Percentiles rank a stretch among this genome's conserved stretches.
phyloP scores from a whole-genome alignment of 2,329 filamentous ascomycete genomes.

The Chaetothyriales sp. region DNA sequence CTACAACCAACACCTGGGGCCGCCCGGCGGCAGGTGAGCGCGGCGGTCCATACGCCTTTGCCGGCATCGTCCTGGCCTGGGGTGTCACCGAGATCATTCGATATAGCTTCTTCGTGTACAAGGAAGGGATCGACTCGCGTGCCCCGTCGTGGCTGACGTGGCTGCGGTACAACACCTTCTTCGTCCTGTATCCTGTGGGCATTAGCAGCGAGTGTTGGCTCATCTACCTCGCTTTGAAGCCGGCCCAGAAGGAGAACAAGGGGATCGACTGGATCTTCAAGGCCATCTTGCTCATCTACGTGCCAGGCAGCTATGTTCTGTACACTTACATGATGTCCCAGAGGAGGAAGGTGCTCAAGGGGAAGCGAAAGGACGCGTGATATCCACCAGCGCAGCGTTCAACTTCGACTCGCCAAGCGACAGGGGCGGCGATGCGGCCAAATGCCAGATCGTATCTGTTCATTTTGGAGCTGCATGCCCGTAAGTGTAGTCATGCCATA shows the following conservation, averaged over 20 bases:
- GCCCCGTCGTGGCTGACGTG: slow-evolving; percentile 56
- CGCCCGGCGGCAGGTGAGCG: slow-evolving; percentile 7
- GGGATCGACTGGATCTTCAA: slow-evolving; percentile 46
- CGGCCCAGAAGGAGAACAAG: slow-evolving; percentile 37
- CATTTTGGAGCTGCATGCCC: background rate
- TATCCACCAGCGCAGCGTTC: background rate
- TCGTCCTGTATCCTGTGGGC: slow-evolving; percentile 79
- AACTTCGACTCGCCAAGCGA: background rate
- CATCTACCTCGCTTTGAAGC: slow-evolving; percentile 53
- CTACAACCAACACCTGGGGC: slow-evolving; percentile 37
- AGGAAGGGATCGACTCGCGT: slow-evolving; percentile 37
- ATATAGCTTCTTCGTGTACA: slow-evolving; percentile 78
- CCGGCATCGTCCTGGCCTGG: slow-evolving; percentile 60
- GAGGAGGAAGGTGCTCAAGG: slow-evolving; percentile 60
- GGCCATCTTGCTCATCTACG: slow-evolving; percentile 55
- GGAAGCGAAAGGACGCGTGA: slow-evolving; percentile 31
- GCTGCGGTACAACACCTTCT: slow-evolving; percentile 78
- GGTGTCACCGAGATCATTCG: slow-evolving; percentile 80
- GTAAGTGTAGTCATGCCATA: background rate
- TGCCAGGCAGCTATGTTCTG: slow-evolving; percentile 69
- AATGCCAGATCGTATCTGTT: background rate
- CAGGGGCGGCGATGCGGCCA: background rate
- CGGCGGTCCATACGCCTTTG: slow-evolving; percentile 21
- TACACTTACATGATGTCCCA: slow-evolving; percentile 94
- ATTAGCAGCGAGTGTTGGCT: slow-evolving; percentile 77